Evolutionary conservation across 345 rosid genomes (phyloP).

Genomic region (Firmiana major): DNA sequence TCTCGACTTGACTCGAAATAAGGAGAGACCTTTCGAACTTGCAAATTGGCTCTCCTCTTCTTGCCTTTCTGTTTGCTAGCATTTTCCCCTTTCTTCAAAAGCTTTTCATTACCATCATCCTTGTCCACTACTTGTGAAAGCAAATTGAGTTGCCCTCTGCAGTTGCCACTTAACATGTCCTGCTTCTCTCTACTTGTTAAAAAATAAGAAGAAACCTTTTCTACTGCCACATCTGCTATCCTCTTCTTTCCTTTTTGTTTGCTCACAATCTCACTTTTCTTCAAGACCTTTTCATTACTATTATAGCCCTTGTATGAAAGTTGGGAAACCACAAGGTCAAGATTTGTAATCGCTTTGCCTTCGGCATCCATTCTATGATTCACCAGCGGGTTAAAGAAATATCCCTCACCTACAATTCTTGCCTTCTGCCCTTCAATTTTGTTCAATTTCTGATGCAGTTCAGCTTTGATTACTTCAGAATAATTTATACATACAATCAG

Average conservation of each 20-base stretch:
- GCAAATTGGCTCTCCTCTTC: neutral
- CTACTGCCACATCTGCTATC: slow-evolving; percentile 11
- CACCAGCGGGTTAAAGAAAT: neutral
- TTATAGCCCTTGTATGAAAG: slow-evolving; percentile 1
- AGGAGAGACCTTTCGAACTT: slow-evolving; percentile 11
- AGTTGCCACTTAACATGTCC: neutral
- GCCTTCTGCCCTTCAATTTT: neutral
- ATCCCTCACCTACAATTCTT: neutral
- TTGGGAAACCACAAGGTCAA: slow-evolving; percentile 21
- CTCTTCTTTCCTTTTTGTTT: neutral
- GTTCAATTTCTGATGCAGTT: neutral
- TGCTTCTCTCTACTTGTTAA: neutral
- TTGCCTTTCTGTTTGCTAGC: neutral
- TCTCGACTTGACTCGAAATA: slow-evolving; percentile 2
- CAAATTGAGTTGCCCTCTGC: neutral
- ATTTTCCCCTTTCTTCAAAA: neutral
- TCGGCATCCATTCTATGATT: neutral
- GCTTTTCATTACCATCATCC: neutral
- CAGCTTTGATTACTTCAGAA: neutral
- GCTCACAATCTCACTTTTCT: neutral
- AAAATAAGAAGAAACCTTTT: slow-evolving; percentile 35
- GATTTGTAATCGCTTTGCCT: neutral
- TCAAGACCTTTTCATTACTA: neutral
- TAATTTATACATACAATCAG: neutral
- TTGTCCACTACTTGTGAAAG: no score